phyloP scores from a whole-genome alignment of 306 rosid species.

The Castanopsis chinensis region DNA sequence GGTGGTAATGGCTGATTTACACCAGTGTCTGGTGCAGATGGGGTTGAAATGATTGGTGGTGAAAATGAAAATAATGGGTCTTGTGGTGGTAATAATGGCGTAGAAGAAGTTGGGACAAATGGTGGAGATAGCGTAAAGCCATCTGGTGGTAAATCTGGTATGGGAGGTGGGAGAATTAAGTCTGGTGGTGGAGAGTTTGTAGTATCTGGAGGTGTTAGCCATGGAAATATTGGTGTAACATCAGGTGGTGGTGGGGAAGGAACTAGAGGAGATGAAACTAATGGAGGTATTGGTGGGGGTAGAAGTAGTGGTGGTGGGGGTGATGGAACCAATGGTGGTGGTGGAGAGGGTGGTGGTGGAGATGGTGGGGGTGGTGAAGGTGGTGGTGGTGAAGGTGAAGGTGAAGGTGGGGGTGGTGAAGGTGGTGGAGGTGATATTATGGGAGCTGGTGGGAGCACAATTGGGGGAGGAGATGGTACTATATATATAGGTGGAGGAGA shows the following conservation, averaged over 20 bases:
- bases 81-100: slow-evolving; percentile 36
- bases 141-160: slow-evolving; percentile 28
- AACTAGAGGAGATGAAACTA: slow-evolving; percentile 41
- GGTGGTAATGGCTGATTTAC: slow-evolving; percentile 27
- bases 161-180: slow-evolving; percentile 35
- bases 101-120: slow-evolving; percentile 44
- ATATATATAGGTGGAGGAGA: slow-evolving; percentile 36
- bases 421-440: slow-evolving; percentile 16
- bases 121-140: slow-evolving; percentile 45
- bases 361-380: neutral
- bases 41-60: slow-evolving; percentile 14
- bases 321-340: too few species aligned
- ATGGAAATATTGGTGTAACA: slow-evolving; percentile 42
- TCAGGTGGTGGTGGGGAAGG: slow-evolving; percentile 36
- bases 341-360: slow-evolving; percentile 10
- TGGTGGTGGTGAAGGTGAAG: neutral
- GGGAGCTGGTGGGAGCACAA: neutral
- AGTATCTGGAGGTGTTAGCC: slow-evolving; percentile 47
- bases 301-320: too few species aligned
- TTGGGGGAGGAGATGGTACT: slow-evolving; percentile 1
- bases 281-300: slow-evolving; percentile 21
- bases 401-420: neutral
- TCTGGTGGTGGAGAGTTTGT: slow-evolving; percentile 18
- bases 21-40: neutral
- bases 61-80: slow-evolving; percentile 14